Evolutionary conservation across 2,329 filamentous ascomycete genomes (phyloP), one percentile per base, ranked within the genome.

Genomic region (Celoporthe dispersa): DNA sequence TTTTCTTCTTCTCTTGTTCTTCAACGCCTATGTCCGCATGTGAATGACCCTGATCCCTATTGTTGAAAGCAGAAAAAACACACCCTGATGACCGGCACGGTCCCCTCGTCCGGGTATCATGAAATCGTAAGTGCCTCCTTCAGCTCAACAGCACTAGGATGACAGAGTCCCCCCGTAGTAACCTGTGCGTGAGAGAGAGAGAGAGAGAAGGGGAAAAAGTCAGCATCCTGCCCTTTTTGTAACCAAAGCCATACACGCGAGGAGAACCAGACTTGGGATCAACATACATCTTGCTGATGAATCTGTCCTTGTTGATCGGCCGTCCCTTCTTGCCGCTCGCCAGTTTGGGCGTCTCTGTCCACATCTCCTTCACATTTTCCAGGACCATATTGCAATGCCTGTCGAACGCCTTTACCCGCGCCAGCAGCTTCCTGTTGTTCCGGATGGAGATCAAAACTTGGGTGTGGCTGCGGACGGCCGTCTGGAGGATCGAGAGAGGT

Each of bases 311-410:
- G 85, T 99, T 99, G 73, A 98, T 93, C 60, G 92, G 90, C 77
- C 92, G 86, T 68, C 94, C 94, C 84, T 94, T 94, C 85, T 95
- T 96, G 74, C 95, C 95, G 74, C 91, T 91, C 31, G 92, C 90
- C 78, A 93, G 87, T 72, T 90, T 86, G 64, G 95, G 94, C 68
- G 92, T 96, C 84, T 99, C 96, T 12, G 94, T 98, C 96, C 96
- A 99, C 95, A 99, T 98, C 84, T 99, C 96, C 87, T 97, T 97
- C 59, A 97, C 94, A 76, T 97, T 97, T 85, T 97, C 94, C 63
- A 98, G 86, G 3, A 97, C 93, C 96, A 99, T 98, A 84, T 99
- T 99, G 88, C 94, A 98, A 83, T 99, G 96, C 72, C 96, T 88
- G 83, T 99, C 96, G 80, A 99, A 99, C 8, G 96, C 96, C 86